Base-by-base conservation (phyloP, 176 grass and related monocot species). In the Tillandsia fasciculata region DNA sequence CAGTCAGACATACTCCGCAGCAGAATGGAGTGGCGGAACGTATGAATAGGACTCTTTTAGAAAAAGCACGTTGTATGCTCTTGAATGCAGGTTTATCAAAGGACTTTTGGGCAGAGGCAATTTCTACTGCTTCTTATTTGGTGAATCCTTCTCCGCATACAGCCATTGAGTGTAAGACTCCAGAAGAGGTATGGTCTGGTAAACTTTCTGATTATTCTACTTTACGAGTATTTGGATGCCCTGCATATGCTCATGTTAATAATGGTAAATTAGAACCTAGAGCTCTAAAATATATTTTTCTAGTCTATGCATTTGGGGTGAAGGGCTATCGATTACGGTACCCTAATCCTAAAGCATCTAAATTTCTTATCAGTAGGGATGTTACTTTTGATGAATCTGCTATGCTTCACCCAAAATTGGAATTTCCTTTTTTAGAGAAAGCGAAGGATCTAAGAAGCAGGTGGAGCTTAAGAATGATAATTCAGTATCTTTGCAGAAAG, bases 11-110 rank as follows among this genome's bases (percentile, higher is more conserved):
- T 33, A 33, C 29, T 33, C 29, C 29, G 5, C 26, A 69, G 0
- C 2, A 78, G 1, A 78, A 78, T 69, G 42, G 22, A 26, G 29
- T 78, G 11, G 74, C 14, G 0, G 52, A 83, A 48, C 2, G 23
- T 17, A 78, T 83, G 69, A 78, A 85, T 10, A 75, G 12, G 14
- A 85, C 33, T 26, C 3, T 80, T 2, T 64, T 85, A 1, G 52
- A 76, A 15, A 80, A 11, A n/a, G 73, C 23, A 2, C 3, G 42
- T n/a, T 80, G 29, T 23, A 72, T 80, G 50, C 29, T 85, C 64
- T 76, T 26, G 9, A 69, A 76, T 85, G 57, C 20, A 0, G 9
- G 1, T 24, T 76, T 66, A 9, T 52, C 27, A 9, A 13, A 76
- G 1, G n/a, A 66, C 8, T n/a, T 80, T 61, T 72, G 64, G 68